phyloP scores from a whole-genome alignment of 371 early-diverging fungal species.

The Saksenaea vasiformis region DNA sequence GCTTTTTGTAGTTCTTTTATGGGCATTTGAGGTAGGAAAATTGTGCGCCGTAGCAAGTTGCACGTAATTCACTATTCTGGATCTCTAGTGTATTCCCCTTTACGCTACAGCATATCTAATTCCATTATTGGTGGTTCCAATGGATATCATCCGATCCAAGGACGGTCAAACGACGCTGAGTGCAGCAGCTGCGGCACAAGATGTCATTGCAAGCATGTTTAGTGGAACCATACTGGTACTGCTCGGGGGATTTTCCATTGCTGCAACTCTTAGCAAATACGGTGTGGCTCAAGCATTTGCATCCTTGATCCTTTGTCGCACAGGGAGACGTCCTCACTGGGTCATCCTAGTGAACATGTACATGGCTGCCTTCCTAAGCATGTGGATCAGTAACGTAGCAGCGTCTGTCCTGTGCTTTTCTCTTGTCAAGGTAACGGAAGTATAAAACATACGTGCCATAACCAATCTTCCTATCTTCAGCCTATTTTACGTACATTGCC shows the following conservation, averaged over 20 bases:
- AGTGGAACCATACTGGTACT: constrained; percentile 96
- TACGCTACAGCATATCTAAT: constrained; percentile 79
- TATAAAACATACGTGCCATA: not conserved
- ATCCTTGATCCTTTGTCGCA: constrained; percentile 60
- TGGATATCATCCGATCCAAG: constrained; percentile 62
- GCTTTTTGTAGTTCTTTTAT: constrained; percentile 60
- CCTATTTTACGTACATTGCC: constrained; percentile 76
- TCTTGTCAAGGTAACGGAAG: not conserved
- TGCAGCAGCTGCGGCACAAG: constrained; percentile 65
- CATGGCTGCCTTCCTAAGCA: constrained; percentile 72
- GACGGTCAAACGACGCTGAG: constrained; percentile 29
- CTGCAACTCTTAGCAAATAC: constrained; percentile 72
- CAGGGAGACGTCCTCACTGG: constrained; percentile 67
- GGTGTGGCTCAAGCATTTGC: constrained; percentile 71
- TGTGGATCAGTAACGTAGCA: constrained; percentile 86
- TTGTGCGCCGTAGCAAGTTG: not conserved
- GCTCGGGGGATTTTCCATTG: constrained; percentile 93
- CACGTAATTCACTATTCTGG: not conserved
- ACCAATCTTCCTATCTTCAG: constrained; percentile 23
- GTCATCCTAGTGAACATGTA: constrained; percentile 78
- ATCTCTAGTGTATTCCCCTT: constrained; percentile 54
- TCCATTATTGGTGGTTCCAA: constrained; percentile 70
- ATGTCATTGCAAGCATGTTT: constrained; percentile 90
- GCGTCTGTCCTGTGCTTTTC: constrained; percentile 85
- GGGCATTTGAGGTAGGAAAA: constrained; percentile 64